Evolutionary conservation across 306 rosid genomes (phyloP).

Genomic region (Cucurbita moschata): DNA sequence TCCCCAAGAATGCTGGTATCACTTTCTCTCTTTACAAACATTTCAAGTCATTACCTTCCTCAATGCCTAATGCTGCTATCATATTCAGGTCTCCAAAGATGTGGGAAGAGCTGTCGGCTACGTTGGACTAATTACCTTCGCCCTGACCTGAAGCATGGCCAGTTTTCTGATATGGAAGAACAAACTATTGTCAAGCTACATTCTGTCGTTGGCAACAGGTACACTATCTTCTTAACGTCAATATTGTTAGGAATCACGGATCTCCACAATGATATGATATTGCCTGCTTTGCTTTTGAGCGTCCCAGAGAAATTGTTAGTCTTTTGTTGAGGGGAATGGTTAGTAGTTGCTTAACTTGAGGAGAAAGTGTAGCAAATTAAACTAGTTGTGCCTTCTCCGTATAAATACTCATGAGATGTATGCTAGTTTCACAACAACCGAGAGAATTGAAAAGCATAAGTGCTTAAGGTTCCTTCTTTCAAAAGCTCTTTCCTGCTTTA

Average conservation of each 20-base stretch:
- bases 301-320: no score
- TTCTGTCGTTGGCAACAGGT: conserved; percentile 88
- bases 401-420: no score
- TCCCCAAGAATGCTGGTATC: conserved; percentile 49
- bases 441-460: no score
- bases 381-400: no score
- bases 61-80: not conserved
- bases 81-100: conserved; percentile 55
- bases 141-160: conserved; percentile 88
- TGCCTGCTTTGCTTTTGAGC: no score
- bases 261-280: no score
- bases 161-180: conserved; percentile 66
- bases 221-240: not conserved
- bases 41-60: not conserved
- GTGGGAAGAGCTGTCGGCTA: conserved; percentile 83
- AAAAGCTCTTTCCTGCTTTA: no score
- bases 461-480: no score
- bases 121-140: conserved; percentile 87
- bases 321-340: no score
- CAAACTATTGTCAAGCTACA: conserved; percentile 84
- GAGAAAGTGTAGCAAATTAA: no score
- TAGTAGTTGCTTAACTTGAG: no score
- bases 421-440: no score
- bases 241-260: not conserved
- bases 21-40: not conserved